Percentiles rank a stretch among this genome's conserved stretches.
Conservation (phyloP, 306 rosid species). For the Prunus armeniaca region DNA sequence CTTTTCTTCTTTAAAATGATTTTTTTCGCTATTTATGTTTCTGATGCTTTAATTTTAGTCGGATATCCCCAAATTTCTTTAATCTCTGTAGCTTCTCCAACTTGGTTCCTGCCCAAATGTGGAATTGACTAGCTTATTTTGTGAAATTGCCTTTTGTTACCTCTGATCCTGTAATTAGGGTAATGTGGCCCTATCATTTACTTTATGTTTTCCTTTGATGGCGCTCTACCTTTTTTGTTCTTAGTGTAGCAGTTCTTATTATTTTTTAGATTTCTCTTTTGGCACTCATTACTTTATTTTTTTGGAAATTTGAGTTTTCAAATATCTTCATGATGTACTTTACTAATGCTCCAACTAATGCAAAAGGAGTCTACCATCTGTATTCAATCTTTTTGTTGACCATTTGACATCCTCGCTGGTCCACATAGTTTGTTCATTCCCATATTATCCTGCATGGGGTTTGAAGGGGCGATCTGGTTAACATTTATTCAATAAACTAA, state of each 20-base stretch:
- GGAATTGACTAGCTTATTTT: not conserved
- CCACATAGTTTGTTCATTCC: not conserved
- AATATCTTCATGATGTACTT: not conserved
- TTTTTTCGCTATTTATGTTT: not conserved
- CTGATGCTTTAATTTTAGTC: not conserved
- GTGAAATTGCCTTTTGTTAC: not conserved
- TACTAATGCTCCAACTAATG: not conserved
- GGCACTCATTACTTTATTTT: not conserved
- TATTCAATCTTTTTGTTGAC: not conserved
- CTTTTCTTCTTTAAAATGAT: not conserved
- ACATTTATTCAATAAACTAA: not conserved
- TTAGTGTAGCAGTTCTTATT: not conserved
- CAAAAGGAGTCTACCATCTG: too few relatives aligned
- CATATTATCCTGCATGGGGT: not conserved
- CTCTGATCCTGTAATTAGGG: conserved; percentile 7
- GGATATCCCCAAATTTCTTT: not conserved
- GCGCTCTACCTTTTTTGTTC: not conserved
- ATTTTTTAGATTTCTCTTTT: too few relatives aligned
- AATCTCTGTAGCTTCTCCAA: not conserved
- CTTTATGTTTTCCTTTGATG: not conserved
- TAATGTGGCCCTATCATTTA: conserved; percentile 9
- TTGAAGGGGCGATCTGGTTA: not conserved
- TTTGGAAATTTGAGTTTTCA: not conserved
- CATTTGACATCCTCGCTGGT: not conserved
- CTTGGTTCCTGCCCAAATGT: conserved; percentile 2